Evolutionary conservation across 805 yeast species (phyloP).

Genomic region (Clavispora fructus): DNA sequence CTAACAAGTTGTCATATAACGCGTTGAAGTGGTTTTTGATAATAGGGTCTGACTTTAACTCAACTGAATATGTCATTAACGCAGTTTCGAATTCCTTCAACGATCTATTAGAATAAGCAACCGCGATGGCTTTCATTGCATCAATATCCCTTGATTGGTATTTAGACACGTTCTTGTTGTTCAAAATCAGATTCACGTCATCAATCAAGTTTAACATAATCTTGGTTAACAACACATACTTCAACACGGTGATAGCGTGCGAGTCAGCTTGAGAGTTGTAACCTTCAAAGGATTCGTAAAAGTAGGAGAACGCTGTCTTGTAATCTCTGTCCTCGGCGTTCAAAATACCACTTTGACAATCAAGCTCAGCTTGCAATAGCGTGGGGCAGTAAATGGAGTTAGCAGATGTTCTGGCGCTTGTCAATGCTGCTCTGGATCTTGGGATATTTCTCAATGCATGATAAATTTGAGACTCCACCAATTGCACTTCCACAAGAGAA

Average conservation of each 20-base stretch:
- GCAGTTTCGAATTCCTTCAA: constrained; percentile 88
- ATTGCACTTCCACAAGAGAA: constrained; percentile 90
- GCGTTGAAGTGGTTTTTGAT: constrained; percentile 90
- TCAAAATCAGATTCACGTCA: constrained; percentile 75
- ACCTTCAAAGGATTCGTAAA: constrained; percentile 92
- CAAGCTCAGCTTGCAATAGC: constrained; percentile 88
- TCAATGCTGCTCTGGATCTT: constrained; percentile 85
- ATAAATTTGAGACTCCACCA: constrained; percentile 83
- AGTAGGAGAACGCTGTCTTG: constrained; percentile 92
- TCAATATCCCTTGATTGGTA: constrained; percentile 83
- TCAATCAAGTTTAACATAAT: constrained; percentile 86
- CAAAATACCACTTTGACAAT: constrained; percentile 89
- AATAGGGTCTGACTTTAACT: constrained; percentile 79
- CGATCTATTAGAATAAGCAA: constrained; percentile 85
- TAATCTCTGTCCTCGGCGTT: constrained; percentile 97
- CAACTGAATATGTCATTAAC: constrained; percentile 61
- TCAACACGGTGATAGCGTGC: constrained; percentile 68
- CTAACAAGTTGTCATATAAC: constrained; percentile 85
- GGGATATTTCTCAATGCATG: constrained; percentile 89
- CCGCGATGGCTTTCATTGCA: constrained; percentile 91
- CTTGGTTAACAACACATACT: constrained; percentile 88
- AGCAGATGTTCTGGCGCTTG: constrained; percentile 96
- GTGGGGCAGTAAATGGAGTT: constrained; percentile 94
- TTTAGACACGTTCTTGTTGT: constrained; percentile 62
- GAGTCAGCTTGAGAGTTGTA: constrained; percentile 63